Conservation (phyloP, 2,329 filamentous ascomycete genomes). For the Aspergillus persii region DNA sequence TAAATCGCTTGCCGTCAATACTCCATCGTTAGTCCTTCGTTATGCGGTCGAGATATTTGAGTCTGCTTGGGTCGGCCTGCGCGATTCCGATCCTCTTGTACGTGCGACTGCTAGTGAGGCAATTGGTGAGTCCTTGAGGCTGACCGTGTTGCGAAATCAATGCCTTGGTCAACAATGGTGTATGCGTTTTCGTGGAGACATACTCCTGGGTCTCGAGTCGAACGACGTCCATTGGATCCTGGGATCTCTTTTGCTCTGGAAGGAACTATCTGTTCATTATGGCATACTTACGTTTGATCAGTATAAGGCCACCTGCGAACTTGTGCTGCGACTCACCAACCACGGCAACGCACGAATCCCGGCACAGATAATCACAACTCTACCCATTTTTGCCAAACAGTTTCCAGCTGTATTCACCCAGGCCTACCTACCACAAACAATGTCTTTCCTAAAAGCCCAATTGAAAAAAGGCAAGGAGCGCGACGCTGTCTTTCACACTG, state of each 20-base stretch:
- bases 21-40: neutral
- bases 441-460: neutral
- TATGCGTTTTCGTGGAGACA: neutral
- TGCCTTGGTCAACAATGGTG: neutral
- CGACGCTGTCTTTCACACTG: neutral
- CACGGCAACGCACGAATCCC: neutral
- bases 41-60: neutral
- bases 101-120: neutral
- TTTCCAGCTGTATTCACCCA: neutral
- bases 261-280: neutral
- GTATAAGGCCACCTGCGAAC: neutral
- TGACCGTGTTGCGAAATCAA: neutral
- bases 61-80: neutral
- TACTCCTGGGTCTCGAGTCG: neutral
- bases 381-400: neutral
- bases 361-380: neutral
- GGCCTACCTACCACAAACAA: neutral
- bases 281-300: neutral
- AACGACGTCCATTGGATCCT: neutral
- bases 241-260: neutral
- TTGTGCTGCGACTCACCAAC: neutral
- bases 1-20: neutral
- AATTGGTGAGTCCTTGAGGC: neutral
- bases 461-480: neutral
- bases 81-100: neutral